Conservation (phyloP, 768 basidiomycete species). For the Kwoniella mangroviensis region DNA sequence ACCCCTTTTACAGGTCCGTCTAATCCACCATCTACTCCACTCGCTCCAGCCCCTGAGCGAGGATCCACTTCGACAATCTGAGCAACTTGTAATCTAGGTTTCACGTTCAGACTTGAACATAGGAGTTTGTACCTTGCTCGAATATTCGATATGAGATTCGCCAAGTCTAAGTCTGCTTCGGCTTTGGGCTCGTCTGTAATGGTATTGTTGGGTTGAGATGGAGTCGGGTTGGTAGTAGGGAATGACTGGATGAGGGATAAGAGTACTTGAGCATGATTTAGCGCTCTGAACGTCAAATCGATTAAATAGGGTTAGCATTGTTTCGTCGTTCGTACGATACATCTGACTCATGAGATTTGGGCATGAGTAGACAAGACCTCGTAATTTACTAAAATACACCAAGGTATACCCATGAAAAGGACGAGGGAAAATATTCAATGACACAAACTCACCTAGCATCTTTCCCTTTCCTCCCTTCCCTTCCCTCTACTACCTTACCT, state of each 20-base stretch:
- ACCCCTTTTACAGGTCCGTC: constrained; percentile 55
- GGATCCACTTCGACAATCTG: constrained; percentile 11
- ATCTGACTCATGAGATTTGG: not conserved
- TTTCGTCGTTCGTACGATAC: constrained; percentile 4
- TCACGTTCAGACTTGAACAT: constrained; percentile 78
- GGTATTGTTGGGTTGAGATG: constrained; percentile 19
- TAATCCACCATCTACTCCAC: constrained; percentile 28
- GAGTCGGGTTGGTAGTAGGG: constrained; percentile 73
- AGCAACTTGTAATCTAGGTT: constrained; percentile 58
- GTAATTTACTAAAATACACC: no score
- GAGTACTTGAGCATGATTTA: constrained; percentile 71
- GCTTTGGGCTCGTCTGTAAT: not conserved
- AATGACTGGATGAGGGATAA: constrained; percentile 75
- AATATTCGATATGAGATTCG: constrained; percentile 78
- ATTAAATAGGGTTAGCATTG: not conserved
- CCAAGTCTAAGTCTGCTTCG: constrained; percentile 64
- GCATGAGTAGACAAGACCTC: no score
- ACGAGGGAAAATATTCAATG: not conserved
- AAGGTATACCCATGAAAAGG: no score
- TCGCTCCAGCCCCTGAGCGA: constrained; percentile 2
- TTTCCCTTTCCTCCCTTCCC: constrained; percentile 28
- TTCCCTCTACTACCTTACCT: constrained; percentile 5
- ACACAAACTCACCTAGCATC: constrained; percentile 55
- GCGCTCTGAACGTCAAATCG: constrained; percentile 27
- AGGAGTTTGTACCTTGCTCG: constrained; percentile 84